Percentiles rank a stretch among this genome's conserved stretches.
Evolutionary conservation across 768 basidiomycete species (phyloP).

Genomic region (Auricularia cornea): DNA sequence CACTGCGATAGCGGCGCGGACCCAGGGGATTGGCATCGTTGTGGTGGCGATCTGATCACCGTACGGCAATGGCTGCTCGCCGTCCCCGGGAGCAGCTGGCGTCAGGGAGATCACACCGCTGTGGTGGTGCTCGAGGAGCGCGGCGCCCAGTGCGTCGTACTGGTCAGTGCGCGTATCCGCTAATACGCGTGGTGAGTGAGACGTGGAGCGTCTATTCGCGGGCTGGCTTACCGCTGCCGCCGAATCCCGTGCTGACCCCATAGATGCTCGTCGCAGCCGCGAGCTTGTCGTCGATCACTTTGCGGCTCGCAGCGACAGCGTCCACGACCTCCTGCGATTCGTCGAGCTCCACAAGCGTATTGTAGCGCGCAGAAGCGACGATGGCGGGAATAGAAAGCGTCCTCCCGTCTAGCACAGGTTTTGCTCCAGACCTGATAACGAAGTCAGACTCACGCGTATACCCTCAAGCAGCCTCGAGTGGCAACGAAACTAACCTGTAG

Average conservation of each 20-base stretch:
- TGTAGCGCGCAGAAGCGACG: slow-evolving; percentile 63
- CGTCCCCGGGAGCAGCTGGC: slow-evolving; percentile 34
- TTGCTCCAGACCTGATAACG: slow-evolving; percentile 45
- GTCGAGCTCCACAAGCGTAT: slow-evolving; percentile 41
- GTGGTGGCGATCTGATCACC: slow-evolving; percentile 57
- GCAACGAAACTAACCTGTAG: background rate
- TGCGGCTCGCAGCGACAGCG: slow-evolving; percentile 54
- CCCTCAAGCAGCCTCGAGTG: background rate
- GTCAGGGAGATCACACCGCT: slow-evolving; percentile 58
- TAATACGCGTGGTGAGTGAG: slow-evolving; percentile 17
- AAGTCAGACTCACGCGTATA: background rate
- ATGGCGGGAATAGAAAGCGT: slow-evolving; percentile 69
- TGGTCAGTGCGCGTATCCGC: slow-evolving; percentile 78
- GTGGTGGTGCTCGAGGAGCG: slow-evolving; percentile 76
- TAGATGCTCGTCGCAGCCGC: slow-evolving; percentile 64
- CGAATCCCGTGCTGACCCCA: slow-evolving; percentile 81
- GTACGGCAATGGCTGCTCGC: slow-evolving; percentile 43
- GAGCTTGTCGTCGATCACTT: slow-evolving; percentile 59
- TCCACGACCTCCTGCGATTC: slow-evolving; percentile 37
- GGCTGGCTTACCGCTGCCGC: slow-evolving; percentile 53
- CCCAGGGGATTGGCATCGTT: slow-evolving; percentile 82
- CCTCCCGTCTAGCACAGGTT: slow-evolving; percentile 60
- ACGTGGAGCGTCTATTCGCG: background rate
- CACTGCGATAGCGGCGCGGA: slow-evolving; percentile 77
- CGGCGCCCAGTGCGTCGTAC: slow-evolving; percentile 62